Evolutionary conservation across 805 yeast genomes (phyloP).

Genomic region (Candida jianshihensis): DNA sequence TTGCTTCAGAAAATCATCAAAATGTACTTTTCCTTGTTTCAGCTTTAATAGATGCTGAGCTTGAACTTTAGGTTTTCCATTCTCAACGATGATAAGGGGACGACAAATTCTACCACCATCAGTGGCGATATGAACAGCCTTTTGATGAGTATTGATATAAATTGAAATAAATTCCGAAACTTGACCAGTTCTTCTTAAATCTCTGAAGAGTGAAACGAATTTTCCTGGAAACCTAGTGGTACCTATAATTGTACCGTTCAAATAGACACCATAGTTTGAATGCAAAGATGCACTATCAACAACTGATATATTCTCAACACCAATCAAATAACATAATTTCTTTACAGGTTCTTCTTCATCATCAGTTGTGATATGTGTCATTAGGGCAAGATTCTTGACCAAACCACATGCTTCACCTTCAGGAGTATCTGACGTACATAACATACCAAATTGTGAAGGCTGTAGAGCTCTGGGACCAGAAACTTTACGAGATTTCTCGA

Average conservation of each 20-base stretch:
- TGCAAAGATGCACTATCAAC: conserved; percentile 83
- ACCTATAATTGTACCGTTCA: conserved; percentile 94
- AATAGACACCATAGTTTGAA: conserved; percentile 72
- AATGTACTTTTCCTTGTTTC: conserved; percentile 65
- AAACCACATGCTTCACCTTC: conserved; percentile 99
- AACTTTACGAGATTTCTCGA: conserved; percentile 95
- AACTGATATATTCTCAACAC: conserved; percentile 80
- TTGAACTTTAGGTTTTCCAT: conserved; percentile 62
- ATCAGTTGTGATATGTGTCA: conserved; percentile 98
- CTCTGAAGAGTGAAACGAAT: conserved; percentile 75
- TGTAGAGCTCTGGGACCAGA: conserved; percentile 98
- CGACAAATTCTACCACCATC: conserved; percentile 99
- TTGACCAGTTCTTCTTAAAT: conserved; percentile 74
- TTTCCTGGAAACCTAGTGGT: conserved; percentile 80
- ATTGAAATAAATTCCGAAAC: conserved; percentile 88
- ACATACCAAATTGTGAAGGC: conserved; percentile 98
- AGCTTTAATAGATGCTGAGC: conserved; percentile 62
- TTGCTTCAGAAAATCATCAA: conserved; percentile 79
- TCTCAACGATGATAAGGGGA: conserved; percentile 82
- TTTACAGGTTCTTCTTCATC: conserved; percentile 90
- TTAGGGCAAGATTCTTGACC: conserved; percentile 91
- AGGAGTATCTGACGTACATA: conserved; percentile 97
- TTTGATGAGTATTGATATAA: conserved; percentile 82
- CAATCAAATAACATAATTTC: conserved; percentile 69
- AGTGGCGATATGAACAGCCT: conserved; percentile 94